These are phyloP conservation scores for Colletotrichum eleusines DNA, from an alignment of 2,329 filamentous ascomycete species.

Conservation along the genomic window DNA sequence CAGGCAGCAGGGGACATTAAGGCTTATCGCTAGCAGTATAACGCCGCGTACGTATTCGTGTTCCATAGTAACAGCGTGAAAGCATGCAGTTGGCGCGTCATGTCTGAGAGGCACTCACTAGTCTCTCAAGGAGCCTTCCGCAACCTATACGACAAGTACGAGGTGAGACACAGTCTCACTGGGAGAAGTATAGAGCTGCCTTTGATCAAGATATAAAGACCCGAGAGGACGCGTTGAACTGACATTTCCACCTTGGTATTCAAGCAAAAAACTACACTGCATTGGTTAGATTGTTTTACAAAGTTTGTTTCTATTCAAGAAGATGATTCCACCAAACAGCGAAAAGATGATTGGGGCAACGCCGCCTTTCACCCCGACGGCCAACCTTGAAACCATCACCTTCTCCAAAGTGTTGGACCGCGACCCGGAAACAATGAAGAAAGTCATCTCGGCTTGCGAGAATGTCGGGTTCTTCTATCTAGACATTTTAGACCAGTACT, in stretches of 20 bases:
- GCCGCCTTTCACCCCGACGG: not conserved
- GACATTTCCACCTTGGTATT: not conserved
- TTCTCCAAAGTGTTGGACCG: slow-evolving; percentile 4
- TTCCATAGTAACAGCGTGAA: no score
- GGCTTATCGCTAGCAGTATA: no score
- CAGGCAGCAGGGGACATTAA: no score
- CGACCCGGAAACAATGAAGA: not conserved
- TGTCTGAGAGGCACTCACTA: no score
- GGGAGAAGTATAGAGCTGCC: not conserved
- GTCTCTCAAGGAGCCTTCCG: no score
- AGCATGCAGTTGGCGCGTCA: no score
- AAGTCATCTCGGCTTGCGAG: not conserved
- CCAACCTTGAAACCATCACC: not conserved
- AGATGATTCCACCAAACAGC: not conserved
- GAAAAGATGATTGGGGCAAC: not conserved
- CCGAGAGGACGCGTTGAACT: not conserved
- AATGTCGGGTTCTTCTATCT: slow-evolving; percentile 1
- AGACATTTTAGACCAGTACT: slow-evolving; percentile 2
- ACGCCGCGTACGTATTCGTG: no score
- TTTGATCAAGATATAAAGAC: not conserved
- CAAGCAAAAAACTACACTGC: no score
- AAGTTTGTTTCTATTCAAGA: no score
- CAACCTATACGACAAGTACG: not conserved
- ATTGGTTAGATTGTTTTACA: not conserved
- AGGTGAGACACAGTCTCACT: not conserved